Conservation (phyloP, 768 basidiomycete genomes). For the Termitomyces sp. region DNA sequence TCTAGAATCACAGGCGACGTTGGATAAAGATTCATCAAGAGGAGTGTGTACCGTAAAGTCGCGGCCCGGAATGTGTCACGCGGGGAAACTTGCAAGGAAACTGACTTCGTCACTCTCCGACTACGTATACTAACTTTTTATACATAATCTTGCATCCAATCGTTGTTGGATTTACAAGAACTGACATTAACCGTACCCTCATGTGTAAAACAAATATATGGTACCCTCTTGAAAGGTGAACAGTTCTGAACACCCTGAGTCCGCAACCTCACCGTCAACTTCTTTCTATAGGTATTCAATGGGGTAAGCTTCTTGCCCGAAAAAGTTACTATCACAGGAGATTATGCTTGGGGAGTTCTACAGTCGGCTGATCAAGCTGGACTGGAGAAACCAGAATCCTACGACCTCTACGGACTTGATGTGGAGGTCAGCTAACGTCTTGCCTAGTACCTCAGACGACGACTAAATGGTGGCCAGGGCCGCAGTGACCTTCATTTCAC, state of each 20-base stretch:
- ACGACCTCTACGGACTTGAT: background rate
- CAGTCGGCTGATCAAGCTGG: background rate
- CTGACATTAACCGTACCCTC: background rate
- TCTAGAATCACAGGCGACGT: conserved; percentile 27
- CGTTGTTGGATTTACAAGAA: too few species aligned
- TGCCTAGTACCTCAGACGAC: background rate
- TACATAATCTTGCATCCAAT: too few species aligned
- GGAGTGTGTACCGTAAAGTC: too few species aligned
- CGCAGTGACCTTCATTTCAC: background rate
- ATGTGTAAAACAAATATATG: background rate
- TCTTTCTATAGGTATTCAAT: background rate
- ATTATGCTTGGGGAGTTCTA: background rate
- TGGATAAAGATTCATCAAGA: conserved; percentile 6
- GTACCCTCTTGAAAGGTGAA: background rate
- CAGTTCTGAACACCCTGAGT: too few species aligned
- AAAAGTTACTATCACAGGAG: too few species aligned
- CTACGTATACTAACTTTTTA: too few species aligned
- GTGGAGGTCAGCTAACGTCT: background rate
- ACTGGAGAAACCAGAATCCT: background rate
- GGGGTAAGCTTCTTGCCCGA: background rate
- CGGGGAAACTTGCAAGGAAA: too few species aligned
- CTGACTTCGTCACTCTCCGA: too few species aligned
- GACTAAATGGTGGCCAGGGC: background rate
- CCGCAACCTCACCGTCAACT: background rate
- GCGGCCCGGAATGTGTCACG: too few species aligned